A percentile compares a stretch with the other conserved stretches of the same genome.
phyloP scores from a whole-genome alignment of 2,329 filamentous ascomycete species.

The Exophiala mesophila region DNA sequence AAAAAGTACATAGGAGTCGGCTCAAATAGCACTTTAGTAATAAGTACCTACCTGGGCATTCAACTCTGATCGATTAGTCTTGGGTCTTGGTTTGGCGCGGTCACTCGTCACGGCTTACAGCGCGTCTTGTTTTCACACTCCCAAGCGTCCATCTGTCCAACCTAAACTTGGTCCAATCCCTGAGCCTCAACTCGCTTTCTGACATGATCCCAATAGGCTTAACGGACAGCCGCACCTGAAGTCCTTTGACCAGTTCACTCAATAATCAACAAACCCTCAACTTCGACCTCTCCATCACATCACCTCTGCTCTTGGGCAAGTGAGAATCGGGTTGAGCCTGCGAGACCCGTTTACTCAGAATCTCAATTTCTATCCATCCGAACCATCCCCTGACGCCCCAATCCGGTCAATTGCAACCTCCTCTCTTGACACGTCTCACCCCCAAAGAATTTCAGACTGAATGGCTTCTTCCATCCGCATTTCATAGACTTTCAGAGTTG shows the following conservation, averaged over 20 bases:
- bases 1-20: no score
- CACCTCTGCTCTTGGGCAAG: neutral
- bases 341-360: no score
- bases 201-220: constrained; percentile 14
- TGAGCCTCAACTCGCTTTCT: neutral
- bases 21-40: no score
- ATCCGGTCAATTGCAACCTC: constrained; percentile 2
- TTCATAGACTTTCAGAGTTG: constrained; percentile 16
- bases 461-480: constrained; percentile 19
- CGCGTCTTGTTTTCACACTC: constrained; percentile 5
- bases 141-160: neutral
- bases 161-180: neutral
- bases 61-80: no score
- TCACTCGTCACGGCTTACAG: neutral
- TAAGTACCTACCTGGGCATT: no score
- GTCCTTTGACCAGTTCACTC: neutral
- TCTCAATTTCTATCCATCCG: no score
- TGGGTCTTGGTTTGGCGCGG: constrained; percentile 3
- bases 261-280: constrained; percentile 4
- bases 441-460: constrained; percentile 10
- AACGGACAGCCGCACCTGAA: constrained; percentile 16
- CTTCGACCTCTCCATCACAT: constrained; percentile 10
- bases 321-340: no score
- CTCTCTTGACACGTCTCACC: constrained; percentile 18
- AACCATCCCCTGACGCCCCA: constrained; percentile 2